Evolutionary conservation across 495 filamentous ascomycete genomes (phyloP).

Genomic region (Daldinia decipiens): DNA sequence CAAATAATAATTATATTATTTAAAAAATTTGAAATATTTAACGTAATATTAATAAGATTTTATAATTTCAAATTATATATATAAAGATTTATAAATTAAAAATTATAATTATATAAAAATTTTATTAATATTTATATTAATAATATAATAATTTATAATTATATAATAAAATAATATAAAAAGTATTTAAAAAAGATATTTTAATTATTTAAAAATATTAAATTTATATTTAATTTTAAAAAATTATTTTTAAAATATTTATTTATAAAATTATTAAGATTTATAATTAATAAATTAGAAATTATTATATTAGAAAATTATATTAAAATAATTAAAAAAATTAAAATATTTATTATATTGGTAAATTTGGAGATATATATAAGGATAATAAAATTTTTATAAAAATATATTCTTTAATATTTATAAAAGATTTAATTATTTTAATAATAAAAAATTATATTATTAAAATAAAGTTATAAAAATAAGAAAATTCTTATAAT

Average conservation of each 20-base stretch:
- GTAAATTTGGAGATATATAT: no score
- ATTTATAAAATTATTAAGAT: slow-evolving; percentile 2
- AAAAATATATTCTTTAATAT: no score
- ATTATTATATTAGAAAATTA: no score
- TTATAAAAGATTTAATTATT: no score
- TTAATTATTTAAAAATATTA: neutral
- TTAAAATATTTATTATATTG: no score
- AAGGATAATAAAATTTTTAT: no score
- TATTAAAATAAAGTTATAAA: no score
- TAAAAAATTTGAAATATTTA: neutral
- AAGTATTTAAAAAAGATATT: neutral
- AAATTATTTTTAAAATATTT: neutral
- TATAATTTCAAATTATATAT: neutral
- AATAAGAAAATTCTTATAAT: no score
- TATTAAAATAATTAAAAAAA: no score
- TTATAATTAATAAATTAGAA: no score
- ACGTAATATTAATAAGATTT: neutral
- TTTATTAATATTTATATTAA: slow-evolving; percentile 4
- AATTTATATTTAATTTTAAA: neutral
- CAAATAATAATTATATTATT: slow-evolving; percentile 2
- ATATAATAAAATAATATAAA: neutral
- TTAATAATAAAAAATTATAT: no score
- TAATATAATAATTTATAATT: neutral
- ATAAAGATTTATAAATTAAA: neutral
- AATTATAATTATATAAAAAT: neutral